These are phyloP conservation scores for Capsella rubella DNA, from an alignment of 441 rosid species.

Conservation along the genomic window DNA sequence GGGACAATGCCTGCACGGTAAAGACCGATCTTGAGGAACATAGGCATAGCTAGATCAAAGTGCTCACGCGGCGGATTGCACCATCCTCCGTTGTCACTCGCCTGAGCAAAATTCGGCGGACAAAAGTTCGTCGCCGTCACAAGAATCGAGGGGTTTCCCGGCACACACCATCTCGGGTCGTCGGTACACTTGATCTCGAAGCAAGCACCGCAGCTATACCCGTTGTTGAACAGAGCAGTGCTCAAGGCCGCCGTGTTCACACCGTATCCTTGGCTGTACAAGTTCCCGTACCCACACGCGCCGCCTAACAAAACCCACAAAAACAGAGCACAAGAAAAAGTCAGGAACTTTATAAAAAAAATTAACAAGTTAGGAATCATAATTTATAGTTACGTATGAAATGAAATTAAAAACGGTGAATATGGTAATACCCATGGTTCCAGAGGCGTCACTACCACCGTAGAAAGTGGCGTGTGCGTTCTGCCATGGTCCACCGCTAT, in stretches of 20 bases:
- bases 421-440: conserved; percentile 66
- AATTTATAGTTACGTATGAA: background rate
- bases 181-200: conserved; percentile 62
- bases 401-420: background rate
- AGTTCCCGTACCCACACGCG: conserved; percentile 77
- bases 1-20: conserved; percentile 78
- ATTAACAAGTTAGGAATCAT: background rate
- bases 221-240: conserved; percentile 70
- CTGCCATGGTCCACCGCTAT: conserved; percentile 60
- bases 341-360: background rate
- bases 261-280: conserved; percentile 78
- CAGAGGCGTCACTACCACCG: conserved; percentile 78
- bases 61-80: conserved; percentile 79
- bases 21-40: conserved; percentile 71
- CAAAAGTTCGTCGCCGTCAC: conserved; percentile 76
- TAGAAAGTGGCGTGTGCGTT: conserved; percentile 82
- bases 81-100: conserved; percentile 75
- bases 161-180: conserved; percentile 67
- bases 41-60: conserved; percentile 79
- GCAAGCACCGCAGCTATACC: conserved; percentile 73
- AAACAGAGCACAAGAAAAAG: background rate
- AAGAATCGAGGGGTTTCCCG: conserved; percentile 63
- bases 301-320: conserved; percentile 47
- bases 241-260: conserved; percentile 73
- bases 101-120: conserved; percentile 70